Evolutionary conservation across 1,284 basidiomycete species (phyloP).

Genomic region (Violaceomyces palustris): DNA sequence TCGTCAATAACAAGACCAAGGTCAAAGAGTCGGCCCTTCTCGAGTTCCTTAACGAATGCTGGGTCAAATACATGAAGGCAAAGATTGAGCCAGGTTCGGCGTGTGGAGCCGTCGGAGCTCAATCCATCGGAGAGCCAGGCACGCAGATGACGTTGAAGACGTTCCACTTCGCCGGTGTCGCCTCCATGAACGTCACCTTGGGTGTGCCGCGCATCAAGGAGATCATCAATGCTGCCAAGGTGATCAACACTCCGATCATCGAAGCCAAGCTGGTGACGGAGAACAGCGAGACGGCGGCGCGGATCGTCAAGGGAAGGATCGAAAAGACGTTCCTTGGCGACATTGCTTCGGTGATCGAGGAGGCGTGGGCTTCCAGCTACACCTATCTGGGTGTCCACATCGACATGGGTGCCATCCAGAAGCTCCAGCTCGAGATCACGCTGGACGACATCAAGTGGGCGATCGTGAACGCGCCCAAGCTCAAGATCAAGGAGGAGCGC

Average conservation of each 20-base stretch:
- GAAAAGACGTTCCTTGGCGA: conserved; percentile 94
- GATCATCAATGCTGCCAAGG: conserved; percentile 97
- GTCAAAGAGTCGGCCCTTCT: conserved; percentile 77
- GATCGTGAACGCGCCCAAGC: conserved; percentile 77
- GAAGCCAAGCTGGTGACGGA: conserved; percentile 82
- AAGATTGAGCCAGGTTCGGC: conserved; percentile 58
- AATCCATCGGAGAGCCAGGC: conserved; percentile 98
- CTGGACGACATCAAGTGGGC: conserved; percentile 90
- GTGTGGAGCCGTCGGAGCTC: conserved; percentile 95
- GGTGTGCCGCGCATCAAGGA: conserved; percentile 99
- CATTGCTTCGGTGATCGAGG: conserved; percentile 86
- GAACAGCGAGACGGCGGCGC: conserved; percentile 71
- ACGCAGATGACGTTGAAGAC: conserved; percentile 99
- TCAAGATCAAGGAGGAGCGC: conserved; percentile 80
- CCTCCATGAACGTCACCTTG: conserved; percentile 98
- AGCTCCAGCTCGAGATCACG: conserved; percentile 88
- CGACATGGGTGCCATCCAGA: conserved; percentile 80
- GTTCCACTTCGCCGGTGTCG: conserved; percentile 99
- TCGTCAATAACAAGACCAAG: conserved; percentile 83
- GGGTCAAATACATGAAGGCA: conserved; percentile 60
- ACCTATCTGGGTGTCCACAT: conserved; percentile 91
- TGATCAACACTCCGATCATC: conserved; percentile 96
- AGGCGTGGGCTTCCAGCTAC: conserved; percentile 87
- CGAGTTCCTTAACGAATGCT: conserved; percentile 78
- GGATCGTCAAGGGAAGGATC: conserved; percentile 93